phyloP scores from a whole-genome alignment of 805 yeast genomes.

The Saccharomycopsis olivae region DNA sequence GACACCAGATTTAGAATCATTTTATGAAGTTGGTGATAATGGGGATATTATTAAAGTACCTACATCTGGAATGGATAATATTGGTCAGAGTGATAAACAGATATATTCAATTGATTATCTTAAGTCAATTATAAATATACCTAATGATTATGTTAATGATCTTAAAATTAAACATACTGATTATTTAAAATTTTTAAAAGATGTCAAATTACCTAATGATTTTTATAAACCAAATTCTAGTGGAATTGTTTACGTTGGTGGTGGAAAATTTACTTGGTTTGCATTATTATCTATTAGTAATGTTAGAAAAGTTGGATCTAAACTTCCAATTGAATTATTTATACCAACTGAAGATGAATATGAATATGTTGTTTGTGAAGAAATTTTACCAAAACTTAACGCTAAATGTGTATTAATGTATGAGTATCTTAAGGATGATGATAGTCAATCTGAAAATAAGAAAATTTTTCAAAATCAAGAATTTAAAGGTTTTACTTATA shows the following conservation, averaged over 20 bases:
- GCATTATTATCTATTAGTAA: conserved; percentile 55
- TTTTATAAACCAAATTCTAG: conserved; percentile 1
- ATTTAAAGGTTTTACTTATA: conserved; percentile 58
- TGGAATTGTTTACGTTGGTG: conserved; percentile 55
- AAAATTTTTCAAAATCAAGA: conserved; percentile 35
- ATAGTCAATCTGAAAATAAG: conserved; percentile 34
- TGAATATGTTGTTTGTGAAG: conserved; percentile 60
- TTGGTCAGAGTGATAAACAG: conserved; percentile 1
- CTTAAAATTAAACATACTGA: conserved; percentile 6
- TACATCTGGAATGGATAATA: conserved; percentile 12
- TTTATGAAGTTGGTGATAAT: conserved; percentile 2
- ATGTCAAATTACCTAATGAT: conserved; percentile 8
- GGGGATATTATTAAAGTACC: conserved; percentile 4
- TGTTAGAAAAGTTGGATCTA: conserved; percentile 55
- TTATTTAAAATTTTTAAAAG: conserved; percentile 4
- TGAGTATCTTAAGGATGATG: conserved; percentile 40
- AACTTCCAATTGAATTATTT: conserved; percentile 71
- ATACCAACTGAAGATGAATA: conserved; percentile 63
- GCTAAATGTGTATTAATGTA: conserved; percentile 60
- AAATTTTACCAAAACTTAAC: conserved; percentile 47
- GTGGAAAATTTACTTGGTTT: conserved; percentile 68
- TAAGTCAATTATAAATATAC: conserved; percentile 4
- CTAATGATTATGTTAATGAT: conserved; percentile 2
- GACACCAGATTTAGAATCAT: conserved; percentile 4
- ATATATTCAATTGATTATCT: conserved; percentile 7